A percentile compares a stretch with the other conserved stretches of the same genome.
Evolutionary conservation across 73 alveolate genomes (phyloP).

Genomic region (Breviolum minutum): DNA sequence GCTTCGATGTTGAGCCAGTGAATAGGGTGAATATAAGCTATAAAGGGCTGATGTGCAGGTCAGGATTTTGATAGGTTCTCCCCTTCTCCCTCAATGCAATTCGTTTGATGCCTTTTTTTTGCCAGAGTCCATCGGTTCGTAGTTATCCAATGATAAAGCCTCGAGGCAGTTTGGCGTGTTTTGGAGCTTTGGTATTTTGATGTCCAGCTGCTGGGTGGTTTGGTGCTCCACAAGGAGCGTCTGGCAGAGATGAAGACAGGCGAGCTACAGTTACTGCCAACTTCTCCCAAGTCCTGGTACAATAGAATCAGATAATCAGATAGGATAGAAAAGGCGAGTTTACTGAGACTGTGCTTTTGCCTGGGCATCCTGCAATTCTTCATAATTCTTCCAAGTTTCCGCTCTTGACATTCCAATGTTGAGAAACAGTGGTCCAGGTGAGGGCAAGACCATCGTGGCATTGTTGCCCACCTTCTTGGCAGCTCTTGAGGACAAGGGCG

Average conservation of each 20-base stretch:
- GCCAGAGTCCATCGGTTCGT: background rate
- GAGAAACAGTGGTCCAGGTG: background rate
- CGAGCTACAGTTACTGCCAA: background rate
- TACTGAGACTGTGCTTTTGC: background rate
- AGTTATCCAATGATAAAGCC: background rate
- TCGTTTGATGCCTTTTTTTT: background rate
- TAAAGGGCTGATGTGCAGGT: background rate
- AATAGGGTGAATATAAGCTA: too few species aligned
- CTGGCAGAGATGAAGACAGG: slow-evolving; percentile 95
- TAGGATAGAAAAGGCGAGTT: background rate
- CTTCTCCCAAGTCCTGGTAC: too few species aligned
- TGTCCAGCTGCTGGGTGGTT: slow-evolving; percentile 88
- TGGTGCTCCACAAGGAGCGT: slow-evolving; percentile 81
- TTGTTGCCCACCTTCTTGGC: slow-evolving; percentile 85
- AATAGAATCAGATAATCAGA: too few species aligned
- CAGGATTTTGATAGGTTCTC: too few species aligned
- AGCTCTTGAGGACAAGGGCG: slow-evolving; percentile 81
- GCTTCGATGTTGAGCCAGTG: too few species aligned
- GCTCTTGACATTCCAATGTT: background rate
- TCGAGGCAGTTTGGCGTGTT: slow-evolving; percentile 83
- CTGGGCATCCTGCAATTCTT: background rate
- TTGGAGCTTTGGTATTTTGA: slow-evolving; percentile 93
- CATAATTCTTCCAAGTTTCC: background rate
- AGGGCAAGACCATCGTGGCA: slow-evolving; percentile 90
- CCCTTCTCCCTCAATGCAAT: background rate